phyloP scores from a whole-genome alignment of 257 asterid species.

The Cordia subcordata region DNA sequence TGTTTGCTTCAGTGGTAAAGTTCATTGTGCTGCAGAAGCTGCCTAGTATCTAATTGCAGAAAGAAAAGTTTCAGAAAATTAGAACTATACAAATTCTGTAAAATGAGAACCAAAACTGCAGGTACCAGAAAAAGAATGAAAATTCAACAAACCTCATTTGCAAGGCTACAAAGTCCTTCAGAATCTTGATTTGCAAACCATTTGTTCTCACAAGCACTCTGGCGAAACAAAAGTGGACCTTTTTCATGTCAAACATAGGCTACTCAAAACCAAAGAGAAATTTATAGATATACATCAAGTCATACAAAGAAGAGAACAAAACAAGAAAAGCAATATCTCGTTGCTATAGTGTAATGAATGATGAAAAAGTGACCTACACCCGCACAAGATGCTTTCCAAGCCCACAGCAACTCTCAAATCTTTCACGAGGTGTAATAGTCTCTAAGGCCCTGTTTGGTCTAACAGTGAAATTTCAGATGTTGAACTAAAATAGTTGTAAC shows the following conservation, averaged over 20 bases:
- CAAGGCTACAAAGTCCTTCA: constrained; percentile 48
- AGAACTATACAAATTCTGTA: background rate
- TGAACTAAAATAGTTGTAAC: too few relatives aligned
- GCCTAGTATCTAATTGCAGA: background rate
- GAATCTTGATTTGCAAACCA: constrained; percentile 73
- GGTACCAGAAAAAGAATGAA: background rate
- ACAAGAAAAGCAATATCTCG: background rate
- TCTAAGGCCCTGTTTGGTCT: too few relatives aligned
- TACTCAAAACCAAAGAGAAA: background rate
- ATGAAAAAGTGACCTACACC: too few relatives aligned
- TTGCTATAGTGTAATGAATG: too few relatives aligned
- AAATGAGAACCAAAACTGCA: background rate
- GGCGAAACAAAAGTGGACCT: background rate
- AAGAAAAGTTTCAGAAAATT: background rate
- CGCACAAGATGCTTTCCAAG: too few relatives aligned
- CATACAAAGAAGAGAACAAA: background rate
- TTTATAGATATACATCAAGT: background rate
- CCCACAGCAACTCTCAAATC: too few relatives aligned
- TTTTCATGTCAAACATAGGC: background rate
- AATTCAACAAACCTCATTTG: constrained; percentile 44
- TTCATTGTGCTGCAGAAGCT: constrained; percentile 44
- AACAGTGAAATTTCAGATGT: too few relatives aligned
- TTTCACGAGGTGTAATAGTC: too few relatives aligned
- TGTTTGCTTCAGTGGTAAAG: constrained; percentile 43
- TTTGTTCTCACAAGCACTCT: constrained; percentile 69